Conservation (phyloP, 1,284 basidiomycete genomes). For the Vanrija humicola region DNA sequence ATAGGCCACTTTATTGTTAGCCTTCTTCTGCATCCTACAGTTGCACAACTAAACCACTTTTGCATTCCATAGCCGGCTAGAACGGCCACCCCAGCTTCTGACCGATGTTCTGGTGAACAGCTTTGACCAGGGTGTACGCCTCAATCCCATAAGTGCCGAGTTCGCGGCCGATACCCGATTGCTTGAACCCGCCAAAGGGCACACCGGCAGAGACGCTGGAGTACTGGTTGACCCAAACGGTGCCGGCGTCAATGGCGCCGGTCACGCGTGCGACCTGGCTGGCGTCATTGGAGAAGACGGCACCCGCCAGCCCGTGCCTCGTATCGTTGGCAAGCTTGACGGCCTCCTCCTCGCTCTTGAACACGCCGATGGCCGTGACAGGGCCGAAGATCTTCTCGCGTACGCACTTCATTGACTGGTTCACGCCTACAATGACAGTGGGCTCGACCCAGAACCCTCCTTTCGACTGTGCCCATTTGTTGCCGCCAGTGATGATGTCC, state of each 20-base stretch:
- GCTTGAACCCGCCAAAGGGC: slow-evolving; percentile 92
- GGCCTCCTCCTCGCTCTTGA: slow-evolving; percentile 45
- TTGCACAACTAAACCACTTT: too few species aligned
- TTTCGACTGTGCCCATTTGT: slow-evolving; percentile 36
- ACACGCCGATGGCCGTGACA: slow-evolving; percentile 46
- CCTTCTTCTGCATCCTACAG: too few species aligned
- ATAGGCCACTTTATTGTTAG: too few species aligned
- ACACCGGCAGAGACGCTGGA: slow-evolving; percentile 73
- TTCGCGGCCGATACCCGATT: slow-evolving; percentile 71
- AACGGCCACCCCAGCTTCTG: slow-evolving; percentile 21
- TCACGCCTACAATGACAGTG: slow-evolving; percentile 41
- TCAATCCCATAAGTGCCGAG: slow-evolving; percentile 81
- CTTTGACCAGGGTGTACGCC: slow-evolving; percentile 78
- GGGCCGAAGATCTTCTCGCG: slow-evolving; percentile 51
- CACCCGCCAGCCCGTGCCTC: slow-evolving; percentile 78
- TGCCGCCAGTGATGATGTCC: slow-evolving; percentile 70
- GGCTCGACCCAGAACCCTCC: slow-evolving; percentile 45
- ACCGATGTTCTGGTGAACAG: slow-evolving; percentile 68
- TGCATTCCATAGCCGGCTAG: neutral
- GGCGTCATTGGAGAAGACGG: slow-evolving; percentile 80
- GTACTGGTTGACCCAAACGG: slow-evolving; percentile 82
- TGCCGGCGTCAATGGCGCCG: slow-evolving; percentile 73
- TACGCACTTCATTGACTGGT: slow-evolving; percentile 30
- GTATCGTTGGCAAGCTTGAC: slow-evolving; percentile 76
- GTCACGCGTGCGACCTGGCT: slow-evolving; percentile 81